Evolutionary conservation across 2,329 filamentous ascomycete genomes (phyloP).

Genomic region (Thermothelomyces thermophilus): DNA sequence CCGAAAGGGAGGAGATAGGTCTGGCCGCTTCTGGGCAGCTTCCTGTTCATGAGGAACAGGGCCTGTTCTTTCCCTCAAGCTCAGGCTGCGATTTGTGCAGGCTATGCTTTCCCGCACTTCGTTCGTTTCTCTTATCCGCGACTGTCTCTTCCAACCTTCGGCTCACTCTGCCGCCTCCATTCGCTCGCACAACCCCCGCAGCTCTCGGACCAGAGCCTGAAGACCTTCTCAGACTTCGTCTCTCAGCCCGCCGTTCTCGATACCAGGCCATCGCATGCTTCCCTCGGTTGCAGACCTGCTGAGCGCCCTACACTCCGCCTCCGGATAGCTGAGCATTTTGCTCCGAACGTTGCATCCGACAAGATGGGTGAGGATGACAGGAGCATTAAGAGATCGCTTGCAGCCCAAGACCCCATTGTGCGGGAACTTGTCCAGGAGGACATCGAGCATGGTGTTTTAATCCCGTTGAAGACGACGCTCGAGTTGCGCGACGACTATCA

Average conservation of each 20-base stretch:
- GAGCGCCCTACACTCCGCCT: background rate
- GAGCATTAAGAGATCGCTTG: constrained; percentile 23
- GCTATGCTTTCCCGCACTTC: constrained; percentile 13
- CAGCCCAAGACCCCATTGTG: constrained; percentile 29
- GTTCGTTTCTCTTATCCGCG: constrained; percentile 1
- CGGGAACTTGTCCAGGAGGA: constrained; percentile 30
- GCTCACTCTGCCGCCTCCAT: background rate
- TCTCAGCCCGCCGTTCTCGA: background rate
- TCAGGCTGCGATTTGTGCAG: constrained; percentile 12
- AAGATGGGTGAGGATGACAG: constrained; percentile 22
- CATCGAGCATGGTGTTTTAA: constrained; percentile 43
- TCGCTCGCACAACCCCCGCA: background rate
- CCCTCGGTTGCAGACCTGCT: background rate
- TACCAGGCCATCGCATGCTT: background rate
- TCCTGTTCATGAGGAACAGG: constrained; percentile 11
- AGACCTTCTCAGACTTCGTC: background rate
- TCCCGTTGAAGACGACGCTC: constrained; percentile 58
- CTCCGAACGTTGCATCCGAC: background rate
- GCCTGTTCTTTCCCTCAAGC: constrained; percentile 20
- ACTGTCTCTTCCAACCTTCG: background rate
- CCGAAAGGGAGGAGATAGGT: background rate
- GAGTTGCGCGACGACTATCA: constrained; percentile 55
- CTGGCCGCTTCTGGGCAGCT: constrained; percentile 6
- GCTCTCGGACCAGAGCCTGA: background rate
- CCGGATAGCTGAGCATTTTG: background rate